These are phyloP conservation scores for Melampsora americana DNA, from an alignment of 1,284 basidiomycete genomes.

Conservation along the genomic window DNA sequence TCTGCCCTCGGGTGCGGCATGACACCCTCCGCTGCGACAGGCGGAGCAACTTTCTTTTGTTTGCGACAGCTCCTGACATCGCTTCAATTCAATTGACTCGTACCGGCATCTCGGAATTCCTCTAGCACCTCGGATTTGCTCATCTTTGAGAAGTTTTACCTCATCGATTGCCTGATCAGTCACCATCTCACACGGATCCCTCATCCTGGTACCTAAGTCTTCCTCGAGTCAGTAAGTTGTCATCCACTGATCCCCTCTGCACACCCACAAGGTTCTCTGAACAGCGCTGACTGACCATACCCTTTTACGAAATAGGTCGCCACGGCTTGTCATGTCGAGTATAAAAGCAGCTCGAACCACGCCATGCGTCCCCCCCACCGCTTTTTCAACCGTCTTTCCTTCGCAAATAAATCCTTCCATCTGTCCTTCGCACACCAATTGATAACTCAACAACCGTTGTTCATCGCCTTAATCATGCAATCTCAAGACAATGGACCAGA, in stretches of 20 bases:
- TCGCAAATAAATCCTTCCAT: no score
- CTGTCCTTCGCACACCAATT: neutral
- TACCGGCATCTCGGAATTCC: no score
- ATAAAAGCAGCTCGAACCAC: neutral
- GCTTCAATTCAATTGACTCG: no score
- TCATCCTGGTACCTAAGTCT: neutral
- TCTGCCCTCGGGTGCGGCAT: neutral
- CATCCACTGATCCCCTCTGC: neutral
- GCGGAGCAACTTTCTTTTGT: no score
- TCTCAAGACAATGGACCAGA: neutral
- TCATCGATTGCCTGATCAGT: no score
- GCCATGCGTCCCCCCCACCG: neutral
- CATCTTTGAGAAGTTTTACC: no score
- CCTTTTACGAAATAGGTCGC: neutral
- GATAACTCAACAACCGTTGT: neutral
- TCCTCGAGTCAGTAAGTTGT: neutral
- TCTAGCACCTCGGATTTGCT: neutral
- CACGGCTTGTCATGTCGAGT: neutral
- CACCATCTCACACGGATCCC: neutral
- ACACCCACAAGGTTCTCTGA: neutral
- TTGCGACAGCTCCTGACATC: no score
- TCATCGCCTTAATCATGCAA: slow-evolving; percentile 6
- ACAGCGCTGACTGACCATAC: neutral
- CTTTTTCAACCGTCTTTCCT: neutral
- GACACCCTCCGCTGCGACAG: no score